Evolutionary conservation across 1,284 basidiomycete species (phyloP).

Genomic region (Puccinia triticina): DNA sequence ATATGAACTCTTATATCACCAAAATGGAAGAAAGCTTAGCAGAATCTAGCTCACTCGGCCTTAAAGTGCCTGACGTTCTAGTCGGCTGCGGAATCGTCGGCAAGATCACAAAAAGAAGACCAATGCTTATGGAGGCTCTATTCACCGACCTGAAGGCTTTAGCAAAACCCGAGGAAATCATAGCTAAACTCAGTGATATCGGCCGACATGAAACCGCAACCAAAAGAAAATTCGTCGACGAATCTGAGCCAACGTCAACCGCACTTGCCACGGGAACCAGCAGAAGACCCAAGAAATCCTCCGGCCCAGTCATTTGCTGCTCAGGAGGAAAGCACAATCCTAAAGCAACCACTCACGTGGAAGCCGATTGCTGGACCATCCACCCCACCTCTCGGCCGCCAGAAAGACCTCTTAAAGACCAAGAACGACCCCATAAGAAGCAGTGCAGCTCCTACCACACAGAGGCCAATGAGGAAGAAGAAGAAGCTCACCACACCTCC

Average conservation of each 20-base stretch:
- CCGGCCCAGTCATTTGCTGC: background rate
- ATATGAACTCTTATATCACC: too few relatives aligned
- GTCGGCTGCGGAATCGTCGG: too few relatives aligned
- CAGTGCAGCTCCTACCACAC: too few relatives aligned
- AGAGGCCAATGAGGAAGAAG: too few relatives aligned
- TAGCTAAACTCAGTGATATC: background rate
- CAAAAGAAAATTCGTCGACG: too few relatives aligned
- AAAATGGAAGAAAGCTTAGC: background rate
- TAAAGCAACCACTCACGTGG: background rate
- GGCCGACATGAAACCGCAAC: background rate
- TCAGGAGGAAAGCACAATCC: background rate
- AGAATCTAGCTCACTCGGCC: background rate
- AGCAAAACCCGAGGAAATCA: background rate
- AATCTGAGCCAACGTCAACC: background rate
- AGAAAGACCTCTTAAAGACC: too few relatives aligned
- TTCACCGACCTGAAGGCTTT: background rate
- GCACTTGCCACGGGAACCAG: background rate
- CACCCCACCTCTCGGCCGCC: too few relatives aligned
- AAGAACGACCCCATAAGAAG: background rate
- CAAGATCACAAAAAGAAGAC: background rate
- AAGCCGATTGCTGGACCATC: background rate
- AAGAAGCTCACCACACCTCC: background rate
- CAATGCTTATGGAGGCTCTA: background rate
- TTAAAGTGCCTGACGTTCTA: background rate
- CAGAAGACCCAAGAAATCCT: background rate